Evolutionary conservation across 2,329 filamentous ascomycete species (phyloP).

Genomic region (Scytalidium sp.): DNA sequence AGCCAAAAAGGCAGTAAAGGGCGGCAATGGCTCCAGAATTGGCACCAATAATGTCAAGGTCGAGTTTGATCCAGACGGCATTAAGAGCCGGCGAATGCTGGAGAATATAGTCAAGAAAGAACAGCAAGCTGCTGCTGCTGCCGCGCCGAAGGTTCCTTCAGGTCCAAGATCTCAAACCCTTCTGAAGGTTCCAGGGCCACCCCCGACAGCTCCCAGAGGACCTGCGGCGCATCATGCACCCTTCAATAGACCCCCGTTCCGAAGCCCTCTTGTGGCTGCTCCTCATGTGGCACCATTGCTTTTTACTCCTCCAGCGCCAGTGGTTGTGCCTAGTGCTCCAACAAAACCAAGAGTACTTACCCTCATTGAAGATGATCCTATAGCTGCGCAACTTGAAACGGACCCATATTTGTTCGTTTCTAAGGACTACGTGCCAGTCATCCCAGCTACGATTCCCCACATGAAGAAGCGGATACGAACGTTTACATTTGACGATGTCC

Average conservation of each 20-base stretch:
- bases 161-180: slow-evolving; percentile 33
- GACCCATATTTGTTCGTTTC: slow-evolving; percentile 90
- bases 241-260: slow-evolving; percentile 21
- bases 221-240: slow-evolving; percentile 39
- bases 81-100: slow-evolving; percentile 75
- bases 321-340: slow-evolving; percentile 26
- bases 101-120: slow-evolving; percentile 69
- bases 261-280: slow-evolving; percentile 14
- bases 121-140: slow-evolving; percentile 31
- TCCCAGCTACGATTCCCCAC: slow-evolving; percentile 81
- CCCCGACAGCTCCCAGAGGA: slow-evolving; percentile 83
- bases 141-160: slow-evolving; percentile 24
- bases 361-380: slow-evolving; percentile 56
- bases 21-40: slow-evolving; percentile 76
- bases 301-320: slow-evolving; percentile 17
- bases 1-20: slow-evolving; percentile 74
- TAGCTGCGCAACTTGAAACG: slow-evolving; percentile 67
- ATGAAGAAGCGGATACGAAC: slow-evolving; percentile 85
- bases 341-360: slow-evolving; percentile 47
- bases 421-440: slow-evolving; percentile 81
- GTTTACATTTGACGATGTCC: slow-evolving; percentile 77
- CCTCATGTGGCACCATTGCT: slow-evolving; percentile 11
- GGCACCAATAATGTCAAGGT: slow-evolving; percentile 76
- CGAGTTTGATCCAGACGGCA: slow-evolving; percentile 84
- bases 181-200: slow-evolving; percentile 55